Base-by-base conservation (phyloP, 2,329 filamentous ascomycete species). In the Lizonia empirigonia region DNA sequence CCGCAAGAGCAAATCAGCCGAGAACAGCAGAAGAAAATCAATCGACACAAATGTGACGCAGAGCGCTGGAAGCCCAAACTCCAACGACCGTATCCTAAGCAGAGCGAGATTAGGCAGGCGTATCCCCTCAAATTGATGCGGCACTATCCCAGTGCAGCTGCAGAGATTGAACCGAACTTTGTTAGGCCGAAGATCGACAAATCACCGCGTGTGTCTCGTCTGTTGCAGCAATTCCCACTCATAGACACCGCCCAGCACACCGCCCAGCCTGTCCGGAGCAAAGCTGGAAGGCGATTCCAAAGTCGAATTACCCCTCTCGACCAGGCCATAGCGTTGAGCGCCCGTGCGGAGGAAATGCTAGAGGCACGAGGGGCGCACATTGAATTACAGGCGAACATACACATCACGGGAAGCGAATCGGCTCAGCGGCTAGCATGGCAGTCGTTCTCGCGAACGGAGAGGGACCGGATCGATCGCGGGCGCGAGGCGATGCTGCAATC, bases 41-140 rank as follows among this genome's bases (percentile, higher is more conserved):
- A 54, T 10, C 29, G 46, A 9, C 64, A 53, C 19, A 51, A 35
- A 44, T 47, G 38, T 3, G 53, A 61, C n/a, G 62, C 65, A 7
- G 53, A 47, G 13, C 54, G 57, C 16, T 63, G 62, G 59, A 42
- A 39, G 19, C 37, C 55, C 0, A 64, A 65, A 32, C 59, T 65
- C 0, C 50, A 58, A 32, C 41, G 53, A 8, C 49, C 60, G 0
- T 59, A 49, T 13, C 64, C 60, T 1, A 49, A 16, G 6, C 19
- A 16, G 16, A 44, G 23, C 10, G 62, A 67, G 42, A 59, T 65
- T 20, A 59, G 44, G 3, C 38, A 53, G 3, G 58, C 62, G 1
- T 67, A 67, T 40, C 40, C 44, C 1, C 41, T 56, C n/a, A 68
- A 69, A 44, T 53, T 64, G 7, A 56, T 65, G 54, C 48, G 63